phyloP scores from a whole-genome alignment of 1,284 basidiomycete genomes.

The Papiliotrema laurentii region DNA sequence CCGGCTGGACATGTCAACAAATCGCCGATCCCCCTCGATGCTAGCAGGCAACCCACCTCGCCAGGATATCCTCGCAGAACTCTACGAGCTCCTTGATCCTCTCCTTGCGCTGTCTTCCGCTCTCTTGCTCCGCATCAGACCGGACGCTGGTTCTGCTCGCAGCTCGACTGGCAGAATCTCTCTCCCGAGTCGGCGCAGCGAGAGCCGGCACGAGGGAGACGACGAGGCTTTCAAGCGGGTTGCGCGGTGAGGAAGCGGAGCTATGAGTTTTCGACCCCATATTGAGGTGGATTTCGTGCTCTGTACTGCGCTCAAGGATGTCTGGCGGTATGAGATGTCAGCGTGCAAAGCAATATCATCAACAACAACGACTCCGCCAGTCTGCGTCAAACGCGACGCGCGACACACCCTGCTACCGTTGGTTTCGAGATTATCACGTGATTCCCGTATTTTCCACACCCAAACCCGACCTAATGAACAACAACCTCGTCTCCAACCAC shows the following conservation, averaged over 20 bases:
- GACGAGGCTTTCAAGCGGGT: conserved; percentile 6
- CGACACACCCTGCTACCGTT: no score
- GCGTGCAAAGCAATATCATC: neutral
- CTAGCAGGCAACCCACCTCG: conserved; percentile 20
- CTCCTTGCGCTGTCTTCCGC: conserved; percentile 25
- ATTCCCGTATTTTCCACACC: neutral
- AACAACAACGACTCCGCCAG: neutral
- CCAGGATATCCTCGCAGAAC: conserved; percentile 37
- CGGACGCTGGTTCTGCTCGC: conserved; percentile 1
- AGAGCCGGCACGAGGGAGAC: conserved; percentile 4
- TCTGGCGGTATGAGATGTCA: no score
- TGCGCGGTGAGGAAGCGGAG: neutral
- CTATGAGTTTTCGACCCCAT: neutral
- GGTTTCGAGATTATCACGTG: conserved; percentile 4
- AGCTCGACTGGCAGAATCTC: neutral
- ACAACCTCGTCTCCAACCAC: neutral
- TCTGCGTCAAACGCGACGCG: neutral
- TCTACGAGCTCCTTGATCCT: conserved; percentile 38
- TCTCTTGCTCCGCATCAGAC: conserved; percentile 3
- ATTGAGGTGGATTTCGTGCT: no score
- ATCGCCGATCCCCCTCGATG: neutral
- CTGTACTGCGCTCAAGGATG: no score
- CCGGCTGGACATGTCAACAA: conserved; percentile 8
- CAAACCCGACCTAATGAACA: no score
- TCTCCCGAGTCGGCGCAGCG: conserved; percentile 1